phyloP scores from a whole-genome alignment of 345 rosid genomes.

The Abelmoschus esculentus region DNA sequence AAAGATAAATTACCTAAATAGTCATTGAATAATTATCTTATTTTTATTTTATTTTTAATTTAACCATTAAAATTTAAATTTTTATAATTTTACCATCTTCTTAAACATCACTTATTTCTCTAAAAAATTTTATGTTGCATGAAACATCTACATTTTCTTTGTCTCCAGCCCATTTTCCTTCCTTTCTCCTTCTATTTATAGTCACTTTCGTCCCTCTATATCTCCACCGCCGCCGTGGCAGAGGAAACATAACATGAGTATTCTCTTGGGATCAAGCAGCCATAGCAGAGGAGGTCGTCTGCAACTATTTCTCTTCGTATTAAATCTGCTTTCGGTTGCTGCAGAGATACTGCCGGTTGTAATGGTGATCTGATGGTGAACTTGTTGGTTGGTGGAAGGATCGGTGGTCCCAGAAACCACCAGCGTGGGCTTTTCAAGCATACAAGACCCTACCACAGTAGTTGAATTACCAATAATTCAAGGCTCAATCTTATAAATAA shows the following conservation, averaged over 20 bases:
- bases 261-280: slow-evolving; percentile 76
- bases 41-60: too few species aligned
- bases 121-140: too few species aligned
- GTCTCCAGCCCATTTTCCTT: too few species aligned
- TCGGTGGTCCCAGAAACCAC: slow-evolving; percentile 29
- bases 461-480: slow-evolving; percentile 12
- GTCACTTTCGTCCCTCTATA: too few species aligned
- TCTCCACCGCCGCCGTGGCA: too few species aligned
- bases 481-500: slow-evolving; percentile 2
- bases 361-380: slow-evolving; percentile 79
- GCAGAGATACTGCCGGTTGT: slow-evolving; percentile 35
- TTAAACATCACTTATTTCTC: too few species aligned
- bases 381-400: slow-evolving; percentile 31
- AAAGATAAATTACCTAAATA: too few species aligned
- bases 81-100: too few species aligned
- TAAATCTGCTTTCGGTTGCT: slow-evolving; percentile 36
- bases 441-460: slow-evolving; percentile 30
- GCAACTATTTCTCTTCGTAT: not conserved
- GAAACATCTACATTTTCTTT: too few species aligned
- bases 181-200: too few species aligned
- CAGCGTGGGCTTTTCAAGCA: slow-evolving; percentile 42
- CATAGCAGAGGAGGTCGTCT: slow-evolving; percentile 31
- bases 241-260: slow-evolving; percentile 74
- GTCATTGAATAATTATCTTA: too few species aligned
- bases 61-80: too few species aligned